phyloP scores from a whole-genome alignment of 164 flowering plant genomes.

The Umbellularia californica region DNA sequence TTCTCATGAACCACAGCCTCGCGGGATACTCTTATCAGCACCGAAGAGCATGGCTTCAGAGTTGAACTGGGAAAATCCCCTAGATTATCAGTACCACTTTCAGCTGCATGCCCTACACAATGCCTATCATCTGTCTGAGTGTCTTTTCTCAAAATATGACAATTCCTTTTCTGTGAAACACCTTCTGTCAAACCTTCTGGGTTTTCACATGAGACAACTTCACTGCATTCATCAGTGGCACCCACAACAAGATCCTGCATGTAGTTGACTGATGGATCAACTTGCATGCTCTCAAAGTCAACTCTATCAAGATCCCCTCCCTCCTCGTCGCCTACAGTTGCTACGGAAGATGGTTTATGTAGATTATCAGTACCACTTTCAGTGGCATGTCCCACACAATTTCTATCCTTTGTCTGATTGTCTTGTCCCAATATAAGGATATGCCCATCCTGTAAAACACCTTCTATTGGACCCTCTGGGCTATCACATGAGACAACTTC shows the following conservation, averaged over 20 bases:
- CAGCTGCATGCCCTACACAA: constrained; percentile 7
- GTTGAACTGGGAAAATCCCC: constrained; percentile 8
- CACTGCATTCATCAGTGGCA: constrained; percentile 1
- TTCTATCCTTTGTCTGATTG: constrained; percentile 15
- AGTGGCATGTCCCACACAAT: constrained; percentile 4
- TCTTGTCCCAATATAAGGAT: constrained; percentile 10
- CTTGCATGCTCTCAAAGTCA: constrained; percentile 15
- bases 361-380: constrained; percentile 5
- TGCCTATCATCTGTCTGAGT: constrained; percentile 15
- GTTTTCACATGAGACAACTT: constrained; percentile 8
- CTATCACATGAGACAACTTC: constrained; percentile 7
- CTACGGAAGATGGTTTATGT: too few species aligned
- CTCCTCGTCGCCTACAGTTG: too few species aligned
- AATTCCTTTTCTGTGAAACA: neutral
- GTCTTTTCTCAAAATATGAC: constrained; percentile 10
- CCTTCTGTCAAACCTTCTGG: constrained; percentile 10
- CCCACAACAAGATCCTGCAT: constrained; percentile 10
- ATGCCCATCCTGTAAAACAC: neutral
- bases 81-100: constrained; percentile 4
- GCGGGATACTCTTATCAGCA: constrained; percentile 10
- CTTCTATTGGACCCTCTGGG: constrained; percentile 8
- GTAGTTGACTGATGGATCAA: constrained; percentile 10
- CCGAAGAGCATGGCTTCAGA: constrained; percentile 13
- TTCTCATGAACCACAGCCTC: constrained; percentile 7
- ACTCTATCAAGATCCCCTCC: neutral